A percentile compares a stretch with the other conserved stretches of the same genome.
Evolutionary conservation across 2,329 filamentous ascomycete species (phyloP).

Genomic region (Plenodomus biglobosus): DNA sequence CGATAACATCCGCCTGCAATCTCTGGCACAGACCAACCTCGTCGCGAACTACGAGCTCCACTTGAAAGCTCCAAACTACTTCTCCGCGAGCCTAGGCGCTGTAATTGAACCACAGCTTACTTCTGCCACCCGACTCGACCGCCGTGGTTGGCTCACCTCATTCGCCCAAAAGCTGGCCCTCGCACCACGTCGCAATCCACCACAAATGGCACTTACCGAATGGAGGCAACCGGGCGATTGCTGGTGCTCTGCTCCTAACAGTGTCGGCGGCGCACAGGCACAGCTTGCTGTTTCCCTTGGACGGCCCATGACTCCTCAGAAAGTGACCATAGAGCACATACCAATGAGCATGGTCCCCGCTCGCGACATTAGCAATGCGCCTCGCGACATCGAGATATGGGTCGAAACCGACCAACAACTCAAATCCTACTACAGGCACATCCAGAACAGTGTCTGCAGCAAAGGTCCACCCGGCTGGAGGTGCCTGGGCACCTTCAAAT

Average conservation of each 20-base stretch:
- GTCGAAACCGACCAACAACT: constrained; percentile 36
- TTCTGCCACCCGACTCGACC: constrained; percentile 52
- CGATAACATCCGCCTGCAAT: constrained; percentile 34
- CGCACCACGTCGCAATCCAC: constrained; percentile 40
- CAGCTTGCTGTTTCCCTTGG: constrained; percentile 61
- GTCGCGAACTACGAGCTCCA: constrained; percentile 36
- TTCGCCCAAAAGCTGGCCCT: constrained; percentile 16
- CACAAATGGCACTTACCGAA: constrained; percentile 60
- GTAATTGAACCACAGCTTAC: constrained; percentile 61
- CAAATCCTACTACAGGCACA: constrained; percentile 17
- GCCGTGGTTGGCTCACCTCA: constrained; percentile 10
- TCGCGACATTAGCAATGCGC: constrained; percentile 46
- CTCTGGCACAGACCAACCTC: constrained; percentile 36
- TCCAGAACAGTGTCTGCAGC: constrained; percentile 17
- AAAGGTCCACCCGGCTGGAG: constrained; percentile 34
- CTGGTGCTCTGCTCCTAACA: constrained; percentile 69
- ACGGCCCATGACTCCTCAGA: constrained; percentile 41
- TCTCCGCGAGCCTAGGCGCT: constrained; percentile 67
- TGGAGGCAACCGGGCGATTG: constrained; percentile 85
- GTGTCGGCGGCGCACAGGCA: constrained; percentile 56
- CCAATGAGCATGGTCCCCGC: constrained; percentile 41
- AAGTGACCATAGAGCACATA: constrained; percentile 52
- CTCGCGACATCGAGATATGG: constrained; percentile 51
- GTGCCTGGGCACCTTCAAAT: constrained; percentile 46
- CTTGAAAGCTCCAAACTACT: constrained; percentile 66